Base-by-base conservation (phyloP, 441 rosid species). In the Rhodomyrtus psidioides region DNA sequence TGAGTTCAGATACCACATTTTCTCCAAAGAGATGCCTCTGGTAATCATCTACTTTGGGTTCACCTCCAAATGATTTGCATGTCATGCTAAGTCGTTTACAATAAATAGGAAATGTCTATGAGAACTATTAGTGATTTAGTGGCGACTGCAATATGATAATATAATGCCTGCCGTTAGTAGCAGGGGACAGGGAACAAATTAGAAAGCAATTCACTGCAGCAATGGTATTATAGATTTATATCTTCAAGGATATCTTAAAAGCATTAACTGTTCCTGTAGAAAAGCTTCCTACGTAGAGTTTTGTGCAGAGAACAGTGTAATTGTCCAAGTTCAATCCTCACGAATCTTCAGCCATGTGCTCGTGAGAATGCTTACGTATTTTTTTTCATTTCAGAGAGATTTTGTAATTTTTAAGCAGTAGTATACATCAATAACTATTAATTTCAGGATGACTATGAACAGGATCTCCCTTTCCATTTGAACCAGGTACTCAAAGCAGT, bases 1-100 rank as follows among this genome's bases (percentile, higher is more conserved):
- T 1, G 98, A 95, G 90, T 91, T 96, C 55, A 91, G 99, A 87
- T 96, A 95, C 91, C 98, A 93, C 83, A 96, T 96, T 28, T 96
- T 96, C 93, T 93, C 98, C 87, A 94, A 96, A 91, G 98, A 96
- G 86, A 87, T 95, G 88, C 98, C 98, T 90, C 87, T 95, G 95
- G 98, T 96, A 90, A 90, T 39, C 34, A 70, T 34, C 79, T 70
- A 70, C 49, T 65, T 15, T 34, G 79, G 2, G 49, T 70, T 34
- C 8, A 0, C 8, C 49, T 70, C 79, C 49, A 70, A 70, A 21
- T 70, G 79, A 70, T 70, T 34, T 1, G 0, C 49, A 2, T 34
- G 19, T 62, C 15, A 70, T 70, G 46, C 8, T 39, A 19, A 65
- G 12, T 34, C 9, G 1, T 70, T 70, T 12, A 34, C 16, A 34